Base-by-base conservation (phyloP, 2,329 filamentous ascomycete species). In the Colletotrichum caudatum region DNA sequence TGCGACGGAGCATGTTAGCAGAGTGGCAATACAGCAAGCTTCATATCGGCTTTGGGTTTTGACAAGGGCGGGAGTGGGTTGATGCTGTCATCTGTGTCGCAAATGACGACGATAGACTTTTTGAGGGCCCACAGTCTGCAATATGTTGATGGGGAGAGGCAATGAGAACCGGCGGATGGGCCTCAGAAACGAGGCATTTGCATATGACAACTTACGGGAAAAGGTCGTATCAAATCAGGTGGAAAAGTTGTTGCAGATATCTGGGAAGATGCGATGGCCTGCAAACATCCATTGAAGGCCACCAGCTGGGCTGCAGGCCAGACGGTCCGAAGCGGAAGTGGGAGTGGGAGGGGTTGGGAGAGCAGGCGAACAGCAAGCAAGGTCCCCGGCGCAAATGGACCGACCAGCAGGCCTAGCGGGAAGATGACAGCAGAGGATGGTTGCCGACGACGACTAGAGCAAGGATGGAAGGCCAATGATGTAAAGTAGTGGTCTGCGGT, bases 1-100 rank as follows among this genome's bases (percentile, higher is more conserved):
- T 60, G 70, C 65, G 70, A 60, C 72, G 66, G 44, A 71, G 62
- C 66, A 73, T 73, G 70, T 74, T 69, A 73, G 72, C 70, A 48
- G 20, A 53, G 50, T 53, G 59, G 62, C 39, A 54, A 39, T 18
- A 35, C 56, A 54, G 51, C 46, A 48, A 46, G 20, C 67, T 57
- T 71, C 67, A 72, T 71, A 23, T 69, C 66, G 59, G 23, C 50
- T 39, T 58, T 62, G 26, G 44, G 50, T 35, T 23, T 71, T 48
- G 48, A 58, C 20, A 48, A 37, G 11, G 26, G 20, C 23, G 33
- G 8, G 39, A 33, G 44, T 61, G 62, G 44, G 57, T 41, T 51
- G 61, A 66, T 66, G 61, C 26, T 62, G 56, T 63, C 66, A 71
- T 71, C 23, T 48, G 48, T 29, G 56, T 53, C 35, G 50, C 50